Evolutionary conservation across 2,329 filamentous ascomycete species (phyloP).

Genomic region (Phaeoacremonium minimum): DNA sequence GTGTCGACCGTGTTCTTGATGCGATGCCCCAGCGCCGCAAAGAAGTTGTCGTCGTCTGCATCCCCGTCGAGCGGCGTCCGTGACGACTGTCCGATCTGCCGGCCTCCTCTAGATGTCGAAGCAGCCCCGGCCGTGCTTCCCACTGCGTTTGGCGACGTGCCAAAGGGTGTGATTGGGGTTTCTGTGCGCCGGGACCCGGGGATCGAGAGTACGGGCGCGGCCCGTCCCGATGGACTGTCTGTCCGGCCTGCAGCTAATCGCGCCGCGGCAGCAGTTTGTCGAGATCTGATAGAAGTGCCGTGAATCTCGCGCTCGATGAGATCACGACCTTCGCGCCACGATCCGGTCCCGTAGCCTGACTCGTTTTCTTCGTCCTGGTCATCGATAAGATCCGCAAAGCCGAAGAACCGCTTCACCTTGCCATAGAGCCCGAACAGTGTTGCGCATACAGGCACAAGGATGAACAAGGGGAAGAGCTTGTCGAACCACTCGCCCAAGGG

Average conservation of each 20-base stretch:
- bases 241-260: conserved; percentile 21
- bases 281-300: conserved; percentile 48
- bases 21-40: conserved; percentile 76
- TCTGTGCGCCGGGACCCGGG: conserved; percentile 32
- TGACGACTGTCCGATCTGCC: conserved; percentile 24
- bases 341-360: conserved; percentile 67
- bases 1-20: conserved; percentile 91
- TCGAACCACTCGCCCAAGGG: conserved; percentile 80
- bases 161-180: conserved; percentile 37
- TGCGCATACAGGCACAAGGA: conserved; percentile 79
- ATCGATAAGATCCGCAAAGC: conserved; percentile 75
- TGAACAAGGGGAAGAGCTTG: conserved; percentile 80
- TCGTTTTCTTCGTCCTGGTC: conserved; percentile 64
- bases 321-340: conserved; percentile 87
- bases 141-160: conserved; percentile 27
- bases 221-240: conserved; percentile 22
- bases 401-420: conserved; percentile 69
- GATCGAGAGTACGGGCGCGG: conserved; percentile 43
- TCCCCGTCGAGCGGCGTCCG: conserved; percentile 43
- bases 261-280: conserved; percentile 41
- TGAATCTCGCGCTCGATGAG: conserved; percentile 84
- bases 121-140: conserved; percentile 11
- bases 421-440: conserved; percentile 89
- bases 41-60: conserved; percentile 76
- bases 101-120: conserved; percentile 19